A percentile compares a stretch with the other conserved stretches of the same genome.
These are phyloP conservation scores for Tylopilus subfusipes DNA, from an alignment of 768 basidiomycete species.

Conservation along the genomic window DNA sequence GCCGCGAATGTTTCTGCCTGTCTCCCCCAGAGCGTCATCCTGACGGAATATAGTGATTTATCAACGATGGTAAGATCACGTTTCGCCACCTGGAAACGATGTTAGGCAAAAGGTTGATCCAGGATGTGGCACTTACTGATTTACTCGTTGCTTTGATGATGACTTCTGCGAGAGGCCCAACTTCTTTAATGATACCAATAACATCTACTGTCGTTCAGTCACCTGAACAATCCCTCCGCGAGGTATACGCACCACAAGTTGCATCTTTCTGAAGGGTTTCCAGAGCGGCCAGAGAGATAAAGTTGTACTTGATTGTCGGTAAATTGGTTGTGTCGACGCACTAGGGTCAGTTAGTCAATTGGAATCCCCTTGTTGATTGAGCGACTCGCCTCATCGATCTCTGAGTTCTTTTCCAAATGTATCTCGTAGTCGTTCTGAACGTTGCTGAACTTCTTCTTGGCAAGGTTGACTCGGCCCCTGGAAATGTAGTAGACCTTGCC, in stretches of 20 bases:
- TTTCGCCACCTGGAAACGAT: conserved; percentile 63
- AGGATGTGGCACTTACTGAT: conserved; percentile 39
- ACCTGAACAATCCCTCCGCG: neutral
- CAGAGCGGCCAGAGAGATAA: conserved; percentile 62
- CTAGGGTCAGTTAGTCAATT: conserved; percentile 38
- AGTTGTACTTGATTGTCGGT: conserved; percentile 82
- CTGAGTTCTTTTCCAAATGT: conserved; percentile 75
- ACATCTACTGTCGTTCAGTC: conserved; percentile 56
- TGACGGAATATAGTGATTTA: conserved; percentile 68
- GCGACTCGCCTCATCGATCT: conserved; percentile 71
- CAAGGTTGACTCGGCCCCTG: conserved; percentile 87
- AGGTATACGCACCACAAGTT: conserved; percentile 63
- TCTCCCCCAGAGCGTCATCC: conserved; percentile 94
- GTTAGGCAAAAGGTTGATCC: conserved; percentile 2
- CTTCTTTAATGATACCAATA: conserved; percentile 81
- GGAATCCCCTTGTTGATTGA: neutral
- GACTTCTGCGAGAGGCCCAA: conserved; percentile 64
- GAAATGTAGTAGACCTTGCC: conserved; percentile 92
- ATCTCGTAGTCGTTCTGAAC: conserved; percentile 92
- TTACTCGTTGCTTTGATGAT: conserved; percentile 66
- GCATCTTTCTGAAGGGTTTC: conserved; percentile 70
- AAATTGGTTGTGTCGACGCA: conserved; percentile 74
- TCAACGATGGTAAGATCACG: conserved; percentile 90
- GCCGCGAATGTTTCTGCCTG: conserved; percentile 80
- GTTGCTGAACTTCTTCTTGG: conserved; percentile 95